These are phyloP conservation scores for Aureoboletus auriporus DNA, from an alignment of 768 basidiomycete genomes.

Conservation along the genomic window DNA sequence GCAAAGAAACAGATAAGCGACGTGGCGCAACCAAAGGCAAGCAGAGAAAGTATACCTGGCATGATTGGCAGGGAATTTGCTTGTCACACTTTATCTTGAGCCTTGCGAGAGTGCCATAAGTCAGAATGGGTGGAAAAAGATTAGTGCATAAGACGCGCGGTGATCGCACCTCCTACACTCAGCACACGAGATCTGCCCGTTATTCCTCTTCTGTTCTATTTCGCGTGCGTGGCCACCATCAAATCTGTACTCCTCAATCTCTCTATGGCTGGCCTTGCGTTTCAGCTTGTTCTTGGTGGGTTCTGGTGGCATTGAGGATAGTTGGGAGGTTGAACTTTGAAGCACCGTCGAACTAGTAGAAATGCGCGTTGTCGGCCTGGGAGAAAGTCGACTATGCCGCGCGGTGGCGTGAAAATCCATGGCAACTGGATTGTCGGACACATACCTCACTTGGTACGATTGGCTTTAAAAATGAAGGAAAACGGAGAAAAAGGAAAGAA, in stretches of 20 bases:
- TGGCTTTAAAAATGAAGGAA: background rate
- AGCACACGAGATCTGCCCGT: conserved; percentile 75
- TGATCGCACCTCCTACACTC: conserved; percentile 77
- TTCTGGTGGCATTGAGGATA: conserved; percentile 50
- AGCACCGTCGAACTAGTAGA: conserved; percentile 5
- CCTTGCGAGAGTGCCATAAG: conserved; percentile 33
- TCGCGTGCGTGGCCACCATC: conserved; percentile 58
- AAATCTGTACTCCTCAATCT: conserved; percentile 46
- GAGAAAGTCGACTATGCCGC: conserved; percentile 23
- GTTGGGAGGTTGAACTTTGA: conserved; percentile 6
- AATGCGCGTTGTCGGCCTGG: conserved; percentile 16
- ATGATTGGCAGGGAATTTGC: conserved; percentile 75
- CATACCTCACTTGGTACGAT: conserved; percentile 4
- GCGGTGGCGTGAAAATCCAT: conserved; percentile 27
- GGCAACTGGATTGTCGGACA: conserved; percentile 10
- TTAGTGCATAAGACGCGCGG: conserved; percentile 33
- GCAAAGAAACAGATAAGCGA: background rate
- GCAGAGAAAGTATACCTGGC: conserved; percentile 43
- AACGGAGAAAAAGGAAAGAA: background rate
- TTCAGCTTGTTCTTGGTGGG: conserved; percentile 48
- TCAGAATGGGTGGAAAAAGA: conserved; percentile 19
- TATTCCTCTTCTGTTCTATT: conserved; percentile 68
- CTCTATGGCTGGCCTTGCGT: conserved; percentile 46
- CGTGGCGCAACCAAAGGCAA: background rate
- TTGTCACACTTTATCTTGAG: conserved; percentile 84